Evolutionary conservation across 306 rosid species (phyloP).

Genomic region (Quercus mongolica): DNA sequence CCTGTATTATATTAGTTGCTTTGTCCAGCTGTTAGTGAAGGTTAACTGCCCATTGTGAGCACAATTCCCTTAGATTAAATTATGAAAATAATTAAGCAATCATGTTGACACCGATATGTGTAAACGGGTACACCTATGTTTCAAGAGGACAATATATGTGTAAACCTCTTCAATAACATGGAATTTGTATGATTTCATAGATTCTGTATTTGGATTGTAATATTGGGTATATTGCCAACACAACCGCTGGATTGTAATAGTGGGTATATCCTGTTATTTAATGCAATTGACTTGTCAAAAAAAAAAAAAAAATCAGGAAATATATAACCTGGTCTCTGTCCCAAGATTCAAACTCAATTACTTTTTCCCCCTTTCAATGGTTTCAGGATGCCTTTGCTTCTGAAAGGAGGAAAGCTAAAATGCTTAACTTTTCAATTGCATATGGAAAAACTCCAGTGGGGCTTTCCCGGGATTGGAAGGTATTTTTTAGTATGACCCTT

Average conservation of each 20-base stretch:
- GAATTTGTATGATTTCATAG: background rate
- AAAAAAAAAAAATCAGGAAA: background rate
- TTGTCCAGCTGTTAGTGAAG: background rate
- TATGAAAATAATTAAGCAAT: background rate
- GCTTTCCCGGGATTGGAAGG: slow-evolving; percentile 95
- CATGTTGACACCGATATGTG: background rate
- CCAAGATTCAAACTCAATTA: slow-evolving; percentile 2
- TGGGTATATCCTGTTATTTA: too few species aligned
- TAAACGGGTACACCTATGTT: background rate
- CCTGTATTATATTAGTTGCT: background rate
- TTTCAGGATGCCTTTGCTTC: slow-evolving; percentile 82
- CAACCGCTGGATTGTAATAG: too few species aligned
- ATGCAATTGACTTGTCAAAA: too few species aligned
- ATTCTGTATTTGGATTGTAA: too few species aligned
- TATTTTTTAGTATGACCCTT: slow-evolving; percentile 21
- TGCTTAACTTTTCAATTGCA: slow-evolving; percentile 97
- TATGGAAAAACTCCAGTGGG: slow-evolving; percentile 96
- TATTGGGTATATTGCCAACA: too few species aligned
- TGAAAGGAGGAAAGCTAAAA: slow-evolving; percentile 95
- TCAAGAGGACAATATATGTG: background rate
- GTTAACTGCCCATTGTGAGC: background rate
- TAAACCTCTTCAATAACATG: background rate
- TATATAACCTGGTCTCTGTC: background rate
- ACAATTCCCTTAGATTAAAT: background rate
- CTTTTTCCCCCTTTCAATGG: background rate